Evolutionary conservation across 148 eudicot species (phyloP).

Genomic region (Salicornia ramosissima): DNA sequence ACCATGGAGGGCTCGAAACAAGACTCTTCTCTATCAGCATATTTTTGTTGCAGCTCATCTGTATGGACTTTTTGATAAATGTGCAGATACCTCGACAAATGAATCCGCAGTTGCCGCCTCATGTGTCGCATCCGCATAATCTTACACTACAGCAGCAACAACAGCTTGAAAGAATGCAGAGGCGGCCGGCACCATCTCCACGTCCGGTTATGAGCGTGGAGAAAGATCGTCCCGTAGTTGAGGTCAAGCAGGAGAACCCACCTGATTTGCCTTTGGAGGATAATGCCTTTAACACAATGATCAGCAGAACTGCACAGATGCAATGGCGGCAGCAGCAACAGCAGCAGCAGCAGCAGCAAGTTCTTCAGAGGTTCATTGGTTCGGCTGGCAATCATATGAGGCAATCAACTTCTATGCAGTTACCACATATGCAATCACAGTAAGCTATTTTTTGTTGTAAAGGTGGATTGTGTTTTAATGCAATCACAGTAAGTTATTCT

Average conservation of each 20-base stretch:
- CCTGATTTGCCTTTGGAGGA: conserved; percentile 63
- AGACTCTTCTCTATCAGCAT: too few relatives aligned
- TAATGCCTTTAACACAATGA: conserved; percentile 49
- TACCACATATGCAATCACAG: conserved; percentile 69
- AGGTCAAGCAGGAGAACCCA: conserved; percentile 84
- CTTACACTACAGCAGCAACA: conserved; percentile 56
- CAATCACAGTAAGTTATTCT: background rate
- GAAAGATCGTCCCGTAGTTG: conserved; percentile 67
- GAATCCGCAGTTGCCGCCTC: conserved; percentile 72
- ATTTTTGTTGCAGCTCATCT: background rate
- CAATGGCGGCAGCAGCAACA: conserved; percentile 60
- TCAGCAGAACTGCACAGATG: conserved; percentile 49
- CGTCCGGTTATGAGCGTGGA: conserved; percentile 58
- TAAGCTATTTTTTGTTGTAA: conserved; percentile 31
- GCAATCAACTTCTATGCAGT: conserved; percentile 59
- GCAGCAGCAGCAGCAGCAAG: conserved; percentile 54
- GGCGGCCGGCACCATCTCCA: conserved; percentile 51
- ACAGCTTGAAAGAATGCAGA: conserved; percentile 48
- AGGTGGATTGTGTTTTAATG: background rate
- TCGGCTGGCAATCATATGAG: conserved; percentile 54
- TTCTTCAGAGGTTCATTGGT: conserved; percentile 44
- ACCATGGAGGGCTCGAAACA: too few relatives aligned
- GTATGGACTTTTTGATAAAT: conserved; percentile 12
- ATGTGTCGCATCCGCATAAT: conserved; percentile 42
- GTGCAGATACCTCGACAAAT: conserved; percentile 61